Conservation (phyloP, 495 filamentous ascomycete genomes). For the Xylaria curta region DNA sequence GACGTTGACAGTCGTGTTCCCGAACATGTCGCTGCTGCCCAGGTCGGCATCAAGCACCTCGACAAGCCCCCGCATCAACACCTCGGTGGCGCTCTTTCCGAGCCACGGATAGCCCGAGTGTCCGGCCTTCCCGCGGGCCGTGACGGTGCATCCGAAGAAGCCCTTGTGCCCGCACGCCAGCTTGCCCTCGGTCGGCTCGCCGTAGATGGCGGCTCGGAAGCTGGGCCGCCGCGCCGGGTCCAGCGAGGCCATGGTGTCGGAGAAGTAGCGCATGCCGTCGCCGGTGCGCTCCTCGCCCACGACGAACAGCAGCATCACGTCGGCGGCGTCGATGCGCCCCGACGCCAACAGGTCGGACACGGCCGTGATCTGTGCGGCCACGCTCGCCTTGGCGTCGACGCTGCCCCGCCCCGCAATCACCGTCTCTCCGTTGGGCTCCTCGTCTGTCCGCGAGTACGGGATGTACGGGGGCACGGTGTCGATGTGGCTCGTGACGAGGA, state of each 20-base stretch:
- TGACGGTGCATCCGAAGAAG: conserved; percentile 66
- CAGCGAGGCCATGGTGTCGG: conserved; percentile 56
- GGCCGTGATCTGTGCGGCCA: conserved; percentile 79
- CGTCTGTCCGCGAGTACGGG: conserved; percentile 58
- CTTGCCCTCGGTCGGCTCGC: conserved; percentile 86
- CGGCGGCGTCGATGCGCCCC: conserved; percentile 47
- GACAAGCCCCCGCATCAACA: conserved; percentile 71
- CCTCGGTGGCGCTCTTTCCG: conserved; percentile 77
- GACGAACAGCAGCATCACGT: conserved; percentile 82
- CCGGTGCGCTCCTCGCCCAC: conserved; percentile 86
- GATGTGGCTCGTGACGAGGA: conserved; percentile 78
- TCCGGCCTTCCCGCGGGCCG: conserved; percentile 75
- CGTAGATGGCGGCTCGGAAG: conserved; percentile 75
- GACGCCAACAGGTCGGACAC: conserved; percentile 63
- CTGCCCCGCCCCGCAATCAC: conserved; percentile 73
- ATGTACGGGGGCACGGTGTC: conserved; percentile 77
- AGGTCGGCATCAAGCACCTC: conserved; percentile 68
- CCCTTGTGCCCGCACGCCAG: conserved; percentile 93
- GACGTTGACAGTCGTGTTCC: conserved; percentile 87
- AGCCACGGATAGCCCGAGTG: conserved; percentile 92
- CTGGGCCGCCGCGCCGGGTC: conserved; percentile 39
- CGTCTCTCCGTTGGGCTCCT: conserved; percentile 52
- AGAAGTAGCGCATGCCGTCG: conserved; percentile 80
- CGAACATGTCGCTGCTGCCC: conserved; percentile 76
- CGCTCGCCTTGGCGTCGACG: conserved; percentile 89